Evolutionary conservation across 257 asterid genomes (phyloP), one percentile per base, ranked within the genome.

Genomic region (Pogostemon cablin): DNA sequence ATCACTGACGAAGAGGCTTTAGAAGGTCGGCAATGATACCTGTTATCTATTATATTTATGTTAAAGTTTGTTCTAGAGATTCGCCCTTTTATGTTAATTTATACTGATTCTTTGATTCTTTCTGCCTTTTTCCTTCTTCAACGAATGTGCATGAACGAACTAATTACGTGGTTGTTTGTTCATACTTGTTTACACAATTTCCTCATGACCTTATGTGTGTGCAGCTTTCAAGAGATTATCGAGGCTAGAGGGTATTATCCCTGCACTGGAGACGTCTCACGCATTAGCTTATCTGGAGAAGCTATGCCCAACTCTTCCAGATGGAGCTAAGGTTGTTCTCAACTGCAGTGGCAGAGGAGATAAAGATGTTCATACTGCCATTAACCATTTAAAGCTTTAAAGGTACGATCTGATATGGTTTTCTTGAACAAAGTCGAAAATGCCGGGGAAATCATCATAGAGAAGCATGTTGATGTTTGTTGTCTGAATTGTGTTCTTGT

Each of bases 271-370:
- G 89, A 93, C 97, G 69, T 91, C 99, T 37, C 99, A 91, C 69
- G 99, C 98, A 3, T 70, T 93, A 7, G 98, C 98, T 9, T 79
- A 85, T 80, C 82, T 93, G 3, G 97, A 95, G 95, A 85, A 84
- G 79, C 78, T 95, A 58, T 91, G 98, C 81, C 99, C 99, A 3
- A 69, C 80, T 32, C 84, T 91, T 56, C 75, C 89, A 0, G 85
- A 91, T 75, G 96, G 95, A 62, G 74, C 90, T 5, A 91, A 86
- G 84, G 88, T 91, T 37, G 98, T 95, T 41, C 62, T 91, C 52
- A 89, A 86, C 92, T 95, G 96, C 89, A 91, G 98, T 54, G 96
- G 98, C 42, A 87, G 99, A 74, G 99, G 98, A 67, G 99, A 91
- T 77, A 91, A 93, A 79, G 97, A 93, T 76, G 96, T 91, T 42